Percentiles rank a stretch among this genome's conserved stretches.
phyloP scores from a whole-genome alignment of 345 rosid genomes.

The Excoecaria agallocha region DNA sequence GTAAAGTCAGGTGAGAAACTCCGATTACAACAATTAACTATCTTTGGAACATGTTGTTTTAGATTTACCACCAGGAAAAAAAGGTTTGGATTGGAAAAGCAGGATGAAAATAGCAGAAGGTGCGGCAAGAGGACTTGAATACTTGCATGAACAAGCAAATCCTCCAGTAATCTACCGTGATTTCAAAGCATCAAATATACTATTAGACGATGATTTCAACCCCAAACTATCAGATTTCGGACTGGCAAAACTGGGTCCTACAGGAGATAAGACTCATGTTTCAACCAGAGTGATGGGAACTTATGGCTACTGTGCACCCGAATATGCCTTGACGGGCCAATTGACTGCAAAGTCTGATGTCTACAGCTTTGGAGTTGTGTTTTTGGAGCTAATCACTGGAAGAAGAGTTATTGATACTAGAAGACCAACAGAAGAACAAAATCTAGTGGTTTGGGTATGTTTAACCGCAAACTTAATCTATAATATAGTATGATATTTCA shows the following conservation, averaged over 20 bases:
- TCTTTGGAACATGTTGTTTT: background rate
- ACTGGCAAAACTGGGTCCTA: conserved; percentile 80
- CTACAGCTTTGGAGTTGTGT: conserved; percentile 80
- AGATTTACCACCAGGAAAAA: conserved; percentile 39
- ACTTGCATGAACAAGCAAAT: conserved; percentile 66
- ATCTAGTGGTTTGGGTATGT: conserved; percentile 68
- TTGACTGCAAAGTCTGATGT: conserved; percentile 73
- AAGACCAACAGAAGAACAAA: conserved; percentile 63
- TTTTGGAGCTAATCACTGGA: conserved; percentile 77
- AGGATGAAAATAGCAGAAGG: conserved; percentile 73
- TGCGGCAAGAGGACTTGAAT: conserved; percentile 81
- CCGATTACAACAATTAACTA: too few species aligned
- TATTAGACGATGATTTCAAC: conserved; percentile 56
- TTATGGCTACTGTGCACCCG: conserved; percentile 79
- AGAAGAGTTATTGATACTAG: conserved; percentile 69
- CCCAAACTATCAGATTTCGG: conserved; percentile 86
- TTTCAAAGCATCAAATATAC: conserved; percentile 68
- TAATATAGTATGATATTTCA: too few species aligned
- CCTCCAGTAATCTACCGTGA: conserved; percentile 82
- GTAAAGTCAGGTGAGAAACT: too few species aligned
- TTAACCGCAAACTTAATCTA: background rate
- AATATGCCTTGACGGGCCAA: conserved; percentile 67
- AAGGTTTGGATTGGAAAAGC: conserved; percentile 65
- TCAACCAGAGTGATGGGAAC: conserved; percentile 93
- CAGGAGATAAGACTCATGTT: conserved; percentile 61